Percentiles rank a stretch among this genome's conserved stretches.
Evolutionary conservation across 257 asterid species (phyloP).

Genomic region (Thymus quinquecostatus): DNA sequence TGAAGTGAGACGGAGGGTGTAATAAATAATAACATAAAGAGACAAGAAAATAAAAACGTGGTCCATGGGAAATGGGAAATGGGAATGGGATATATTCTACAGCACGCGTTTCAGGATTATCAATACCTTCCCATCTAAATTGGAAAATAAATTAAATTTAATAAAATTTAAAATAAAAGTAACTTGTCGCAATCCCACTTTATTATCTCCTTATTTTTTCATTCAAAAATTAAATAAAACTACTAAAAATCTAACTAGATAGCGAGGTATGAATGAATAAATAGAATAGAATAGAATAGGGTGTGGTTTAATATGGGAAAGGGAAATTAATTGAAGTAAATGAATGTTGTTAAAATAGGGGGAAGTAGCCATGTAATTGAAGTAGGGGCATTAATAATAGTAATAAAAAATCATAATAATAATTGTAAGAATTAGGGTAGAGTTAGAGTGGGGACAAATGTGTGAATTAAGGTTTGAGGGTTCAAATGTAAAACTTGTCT

Average conservation of each 20-base stretch:
- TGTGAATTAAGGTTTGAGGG: constrained; percentile 27
- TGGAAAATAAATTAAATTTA: background rate
- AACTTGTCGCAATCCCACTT: constrained; percentile 15
- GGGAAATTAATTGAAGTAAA: no score
- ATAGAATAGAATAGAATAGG: no score
- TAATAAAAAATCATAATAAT: background rate
- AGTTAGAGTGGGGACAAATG: constrained; percentile 33
- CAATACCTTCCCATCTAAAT: constrained; percentile 6
- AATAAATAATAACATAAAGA: background rate
- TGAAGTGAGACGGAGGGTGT: no score
- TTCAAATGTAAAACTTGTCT: constrained; percentile 22
- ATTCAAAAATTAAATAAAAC: background rate
- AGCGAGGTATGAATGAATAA: background rate
- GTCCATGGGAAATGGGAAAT: constrained; percentile 41
- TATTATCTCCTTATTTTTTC: background rate
- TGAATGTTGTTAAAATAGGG: background rate
- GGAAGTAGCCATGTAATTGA: background rate
- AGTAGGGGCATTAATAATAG: background rate
- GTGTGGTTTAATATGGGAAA: no score
- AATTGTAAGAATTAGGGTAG: background rate
- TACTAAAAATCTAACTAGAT: background rate
- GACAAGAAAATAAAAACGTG: constrained; percentile 42
- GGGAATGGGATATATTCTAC: constrained; percentile 28
- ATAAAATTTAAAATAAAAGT: background rate
- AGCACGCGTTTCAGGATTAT: constrained; percentile 20